Base-by-base conservation (phyloP, 495 filamentous ascomycete species). In the Lindgomyces ingoldianus region DNA sequence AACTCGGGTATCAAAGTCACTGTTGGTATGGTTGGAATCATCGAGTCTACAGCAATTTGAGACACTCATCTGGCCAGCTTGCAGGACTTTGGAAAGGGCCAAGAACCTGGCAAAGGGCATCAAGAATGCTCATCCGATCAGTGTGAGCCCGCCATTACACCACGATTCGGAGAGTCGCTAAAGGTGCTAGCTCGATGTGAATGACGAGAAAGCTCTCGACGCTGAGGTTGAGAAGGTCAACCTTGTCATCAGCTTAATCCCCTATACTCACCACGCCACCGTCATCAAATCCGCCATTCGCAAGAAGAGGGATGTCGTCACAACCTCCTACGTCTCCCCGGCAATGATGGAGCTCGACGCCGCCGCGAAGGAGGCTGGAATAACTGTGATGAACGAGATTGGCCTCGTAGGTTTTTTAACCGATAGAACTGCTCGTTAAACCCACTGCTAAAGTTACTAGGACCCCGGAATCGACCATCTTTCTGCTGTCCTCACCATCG, bases 321-420 rank as follows among this genome's bases (percentile, higher is more conserved):
- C 94, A 42, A 98, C 94, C n/a, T 89, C 85, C 60, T 97, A 98
- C 70, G 88, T 96, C 49, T 94, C 90, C 1, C 91, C 92, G 0
- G 91, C 91, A 26, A 97, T 98, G 93, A 70, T 86, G 75, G 94
- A 91, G 79, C 81, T 98, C 27, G 91, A 97, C 60, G 79, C 83
- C 58, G 82, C 87, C 65, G 85, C 83, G 73, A 96, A 96, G 82
- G 87, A 88, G 47, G 95, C 95, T 9, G 93, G 92, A 50, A 98
- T 98, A 70, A 96, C 91, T 0, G 92, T 98, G 61, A 89, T 98
- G 89, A 97, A 98, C 74, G 94, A 98, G 84, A 96, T 97, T 74
- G 93, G 93, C 59, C 75, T 96, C 47, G n/a, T n/a, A n/a, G n/a
- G n/a, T n/a, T n/a, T n/a, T n/a, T n/a, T n/a, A n/a, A n/a, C n/a